phyloP scores from a whole-genome alignment of 345 rosid genomes.

The Eucalyptus sp. region DNA sequence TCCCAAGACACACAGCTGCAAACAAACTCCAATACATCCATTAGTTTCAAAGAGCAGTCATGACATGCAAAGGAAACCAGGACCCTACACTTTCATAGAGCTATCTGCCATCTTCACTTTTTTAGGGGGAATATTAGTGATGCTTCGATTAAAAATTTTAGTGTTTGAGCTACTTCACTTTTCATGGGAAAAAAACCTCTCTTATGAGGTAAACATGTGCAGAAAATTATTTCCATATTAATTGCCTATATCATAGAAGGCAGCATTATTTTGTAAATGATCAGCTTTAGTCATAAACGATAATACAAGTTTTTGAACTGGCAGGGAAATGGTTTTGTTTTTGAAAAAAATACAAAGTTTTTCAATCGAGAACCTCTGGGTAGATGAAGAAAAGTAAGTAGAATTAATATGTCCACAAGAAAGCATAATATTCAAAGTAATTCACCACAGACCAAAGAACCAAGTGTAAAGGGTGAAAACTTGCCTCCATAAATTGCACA shows the following conservation, averaged over 20 bases:
- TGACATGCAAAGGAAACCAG: neutral
- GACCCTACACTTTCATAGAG: neutral
- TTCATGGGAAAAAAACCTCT: neutral
- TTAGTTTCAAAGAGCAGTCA: neutral
- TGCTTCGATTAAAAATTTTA: neutral
- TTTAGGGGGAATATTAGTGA: neutral
- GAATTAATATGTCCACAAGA: neutral
- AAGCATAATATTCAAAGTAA: neutral
- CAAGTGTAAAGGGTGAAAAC: conserved; percentile 3
- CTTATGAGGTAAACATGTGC: neutral
- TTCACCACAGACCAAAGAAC: neutral
- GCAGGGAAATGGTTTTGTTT: neutral
- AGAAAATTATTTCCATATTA: neutral
- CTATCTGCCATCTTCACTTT: neutral
- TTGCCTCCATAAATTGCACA: conserved; percentile 97
- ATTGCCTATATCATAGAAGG: neutral
- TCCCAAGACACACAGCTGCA: neutral
- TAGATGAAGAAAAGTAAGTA: neutral
- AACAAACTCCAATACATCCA: neutral
- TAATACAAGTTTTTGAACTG: neutral
- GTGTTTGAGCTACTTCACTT: neutral
- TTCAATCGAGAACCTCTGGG: neutral
- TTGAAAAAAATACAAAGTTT: neutral
- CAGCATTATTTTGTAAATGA: neutral
- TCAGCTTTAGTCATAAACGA: neutral